A percentile compares a stretch with the other conserved stretches of the same genome.
Conservation (phyloP, 495 filamentous ascomycete species). For the Beverwykella pulmonaria region DNA sequence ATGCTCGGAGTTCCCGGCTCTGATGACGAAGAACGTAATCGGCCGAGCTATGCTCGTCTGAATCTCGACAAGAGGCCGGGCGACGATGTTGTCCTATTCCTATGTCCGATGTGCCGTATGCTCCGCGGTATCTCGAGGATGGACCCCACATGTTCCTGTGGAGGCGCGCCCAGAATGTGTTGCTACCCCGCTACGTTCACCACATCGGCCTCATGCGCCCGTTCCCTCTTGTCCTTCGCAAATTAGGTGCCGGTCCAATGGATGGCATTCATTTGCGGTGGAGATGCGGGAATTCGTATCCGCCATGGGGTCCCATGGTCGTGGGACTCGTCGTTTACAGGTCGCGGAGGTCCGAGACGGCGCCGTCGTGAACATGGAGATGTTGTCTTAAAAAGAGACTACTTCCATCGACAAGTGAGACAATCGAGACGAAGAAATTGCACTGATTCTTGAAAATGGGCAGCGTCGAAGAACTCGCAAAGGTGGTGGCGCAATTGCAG, state of each 20-base stretch:
- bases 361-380: constrained; percentile 2
- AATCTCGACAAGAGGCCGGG: neutral
- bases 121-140: neutral
- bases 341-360: neutral
- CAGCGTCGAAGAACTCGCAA: constrained; percentile 51
- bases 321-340: constrained; percentile 5
- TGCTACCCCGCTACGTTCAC: constrained; percentile 9
- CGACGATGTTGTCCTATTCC: neutral
- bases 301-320: constrained; percentile 12
- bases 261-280: neutral
- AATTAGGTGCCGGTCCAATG: constrained; percentile 26
- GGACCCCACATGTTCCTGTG: constrained; percentile 25
- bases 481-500: constrained; percentile 46
- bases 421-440: neutral
- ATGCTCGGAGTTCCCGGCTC: neutral
- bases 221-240: neutral
- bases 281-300: constrained; percentile 14
- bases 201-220: constrained; percentile 22
- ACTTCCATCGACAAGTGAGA: neutral
- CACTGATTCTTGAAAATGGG: constrained; percentile 36
- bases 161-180: neutral
- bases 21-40: neutral
- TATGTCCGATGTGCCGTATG: neutral
- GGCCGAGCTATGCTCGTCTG: neutral
- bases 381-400: constrained; percentile 10